phyloP scores from a whole-genome alignment of 495 filamentous ascomycete species.

The Rostrohypoxylon terebratum region DNA sequence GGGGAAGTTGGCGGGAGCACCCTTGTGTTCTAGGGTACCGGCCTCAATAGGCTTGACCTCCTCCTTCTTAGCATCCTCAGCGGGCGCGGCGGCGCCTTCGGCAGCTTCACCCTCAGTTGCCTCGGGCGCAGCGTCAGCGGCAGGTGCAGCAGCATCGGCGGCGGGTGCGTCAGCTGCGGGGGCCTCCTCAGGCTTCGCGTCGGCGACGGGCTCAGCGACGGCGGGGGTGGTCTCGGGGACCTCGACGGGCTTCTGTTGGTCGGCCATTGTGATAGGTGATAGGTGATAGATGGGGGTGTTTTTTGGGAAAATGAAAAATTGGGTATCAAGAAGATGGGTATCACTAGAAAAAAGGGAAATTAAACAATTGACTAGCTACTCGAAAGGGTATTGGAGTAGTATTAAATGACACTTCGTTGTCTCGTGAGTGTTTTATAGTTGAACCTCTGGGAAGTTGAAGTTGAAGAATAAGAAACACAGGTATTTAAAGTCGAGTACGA shows the following conservation, averaged over 20 bases:
- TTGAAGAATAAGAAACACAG: constrained; percentile 42
- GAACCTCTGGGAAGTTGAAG: constrained; percentile 32
- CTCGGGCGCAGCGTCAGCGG: constrained; percentile 63
- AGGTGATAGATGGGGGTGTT: constrained; percentile 51
- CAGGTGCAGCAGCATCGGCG: constrained; percentile 59
- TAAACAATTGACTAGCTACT: constrained; percentile 52
- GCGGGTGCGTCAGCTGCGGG: constrained; percentile 47
- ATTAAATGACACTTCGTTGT: constrained; percentile 48
- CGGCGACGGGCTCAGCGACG: constrained; percentile 60
- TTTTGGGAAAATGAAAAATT: constrained; percentile 54
- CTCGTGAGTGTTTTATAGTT: constrained; percentile 38
- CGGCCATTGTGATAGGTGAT: constrained; percentile 60
- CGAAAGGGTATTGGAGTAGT: constrained; percentile 37
- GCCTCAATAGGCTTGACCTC: constrained; percentile 75
- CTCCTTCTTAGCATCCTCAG: constrained; percentile 62
- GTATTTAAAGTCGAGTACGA: constrained; percentile 45
- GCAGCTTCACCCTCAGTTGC: constrained; percentile 56
- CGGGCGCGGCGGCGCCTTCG: constrained; percentile 50
- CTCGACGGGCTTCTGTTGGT: constrained; percentile 61
- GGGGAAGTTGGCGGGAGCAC: constrained; percentile 77
- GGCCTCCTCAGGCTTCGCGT: constrained; percentile 58
- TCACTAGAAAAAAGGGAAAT: constrained; percentile 59
- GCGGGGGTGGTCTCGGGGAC: constrained; percentile 54
- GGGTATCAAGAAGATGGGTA: constrained; percentile 62
- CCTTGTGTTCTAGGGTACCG: constrained; percentile 87